These are phyloP conservation scores for Clausena lansium DNA, from an alignment of 345 rosid genomes.

Conservation along the genomic window DNA sequence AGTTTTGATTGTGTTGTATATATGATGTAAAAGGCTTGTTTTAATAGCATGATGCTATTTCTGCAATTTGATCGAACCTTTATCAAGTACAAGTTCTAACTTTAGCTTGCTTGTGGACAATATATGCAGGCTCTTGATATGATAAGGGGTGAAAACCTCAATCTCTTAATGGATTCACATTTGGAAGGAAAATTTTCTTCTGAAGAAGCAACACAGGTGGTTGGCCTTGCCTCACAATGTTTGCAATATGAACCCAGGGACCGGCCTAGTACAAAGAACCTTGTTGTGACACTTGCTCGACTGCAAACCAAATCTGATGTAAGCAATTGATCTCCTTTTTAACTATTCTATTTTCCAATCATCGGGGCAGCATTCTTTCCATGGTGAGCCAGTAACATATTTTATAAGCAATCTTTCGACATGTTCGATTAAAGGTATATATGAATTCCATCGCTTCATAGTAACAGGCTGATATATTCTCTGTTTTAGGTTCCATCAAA, in stretches of 20 bases:
- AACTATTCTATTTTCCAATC: background rate
- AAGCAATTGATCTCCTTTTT: slow-evolving; percentile 26
- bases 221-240: slow-evolving; percentile 80
- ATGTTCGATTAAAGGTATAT: background rate
- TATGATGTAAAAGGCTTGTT: background rate
- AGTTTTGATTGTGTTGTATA: background rate
- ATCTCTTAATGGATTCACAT: slow-evolving; percentile 85
- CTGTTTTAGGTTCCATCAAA: slow-evolving; percentile 73
- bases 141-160: slow-evolving; percentile 79
- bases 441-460: background rate
- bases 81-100: background rate
- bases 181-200: slow-evolving; percentile 85
- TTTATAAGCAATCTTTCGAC: background rate
- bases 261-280: slow-evolving; percentile 82
- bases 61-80: background rate
- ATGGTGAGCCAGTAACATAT: slow-evolving; percentile 3
- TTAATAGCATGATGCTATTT: background rate
- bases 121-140: slow-evolving; percentile 84
- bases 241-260: slow-evolving; percentile 94
- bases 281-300: slow-evolving; percentile 68
- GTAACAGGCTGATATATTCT: slow-evolving; percentile 6
- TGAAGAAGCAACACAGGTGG: slow-evolving; percentile 82
- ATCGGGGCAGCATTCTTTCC: background rate
- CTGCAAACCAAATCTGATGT: slow-evolving; percentile 84
- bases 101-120: slow-evolving; percentile 17